phyloP scores from a whole-genome alignment of 1,139 yeast species.

The Suhomyces bokatorum region DNA sequence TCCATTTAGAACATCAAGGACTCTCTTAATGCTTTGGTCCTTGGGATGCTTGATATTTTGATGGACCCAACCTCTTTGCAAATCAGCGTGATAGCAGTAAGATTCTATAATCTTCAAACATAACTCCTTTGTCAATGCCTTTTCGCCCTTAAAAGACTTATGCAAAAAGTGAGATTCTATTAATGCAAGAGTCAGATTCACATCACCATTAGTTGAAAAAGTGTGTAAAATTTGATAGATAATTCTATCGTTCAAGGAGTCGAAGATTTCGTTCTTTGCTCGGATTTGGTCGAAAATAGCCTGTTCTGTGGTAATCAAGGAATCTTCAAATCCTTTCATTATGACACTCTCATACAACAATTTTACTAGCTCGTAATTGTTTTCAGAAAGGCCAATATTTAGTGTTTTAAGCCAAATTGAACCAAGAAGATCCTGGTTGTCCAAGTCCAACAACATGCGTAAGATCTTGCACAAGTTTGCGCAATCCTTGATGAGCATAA shows the following conservation, averaged over 20 bases:
- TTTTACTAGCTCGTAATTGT: constrained; percentile 31
- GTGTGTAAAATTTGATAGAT: constrained; percentile 30
- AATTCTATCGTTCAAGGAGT: constrained; percentile 13
- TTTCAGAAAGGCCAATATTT: constrained; percentile 24
- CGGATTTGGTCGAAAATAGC: constrained; percentile 20
- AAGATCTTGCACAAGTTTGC: constrained; percentile 15
- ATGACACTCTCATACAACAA: constrained; percentile 31
- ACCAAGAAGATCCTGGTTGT: constrained; percentile 6
- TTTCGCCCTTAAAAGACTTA: constrained; percentile 33
- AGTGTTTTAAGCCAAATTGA: constrained; percentile 27
- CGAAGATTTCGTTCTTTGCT: constrained; percentile 9
- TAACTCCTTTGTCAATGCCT: constrained; percentile 35
- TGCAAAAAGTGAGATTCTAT: constrained; percentile 43
- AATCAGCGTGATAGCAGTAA: constrained; percentile 31
- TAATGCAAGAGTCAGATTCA: constrained; percentile 33
- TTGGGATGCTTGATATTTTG: constrained; percentile 12
- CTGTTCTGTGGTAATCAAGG: constrained; percentile 25
- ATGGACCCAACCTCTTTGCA: constrained; percentile 9
- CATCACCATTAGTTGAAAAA: constrained; percentile 41
- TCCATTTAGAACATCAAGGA: constrained; percentile 36
- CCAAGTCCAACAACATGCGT: background rate
- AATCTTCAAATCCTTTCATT: constrained; percentile 30
- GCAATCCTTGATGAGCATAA: constrained; percentile 21
- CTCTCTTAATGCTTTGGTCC: constrained; percentile 30
- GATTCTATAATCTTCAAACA: constrained; percentile 38